These are phyloP conservation scores for Boehmeria nivea DNA, from an alignment of 306 rosid species.

Conservation along the genomic window DNA sequence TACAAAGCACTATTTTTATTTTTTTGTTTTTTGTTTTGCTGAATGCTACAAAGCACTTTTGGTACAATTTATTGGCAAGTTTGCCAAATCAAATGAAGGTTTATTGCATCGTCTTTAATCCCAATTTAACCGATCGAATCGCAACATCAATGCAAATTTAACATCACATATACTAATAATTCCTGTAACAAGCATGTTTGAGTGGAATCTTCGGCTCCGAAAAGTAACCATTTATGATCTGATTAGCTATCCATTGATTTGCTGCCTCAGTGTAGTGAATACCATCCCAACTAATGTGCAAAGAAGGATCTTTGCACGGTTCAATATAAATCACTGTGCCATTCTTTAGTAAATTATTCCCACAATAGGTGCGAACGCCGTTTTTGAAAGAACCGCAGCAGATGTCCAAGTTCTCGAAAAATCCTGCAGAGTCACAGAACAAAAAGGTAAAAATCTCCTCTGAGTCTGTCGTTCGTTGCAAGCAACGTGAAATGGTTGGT, in stretches of 20 bases:
- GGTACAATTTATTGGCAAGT: not conserved
- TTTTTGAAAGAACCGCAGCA: not conserved
- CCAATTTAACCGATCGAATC: not conserved
- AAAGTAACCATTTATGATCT: conserved; percentile 10
- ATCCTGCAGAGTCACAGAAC: not conserved
- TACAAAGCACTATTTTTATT: too few relatives aligned
- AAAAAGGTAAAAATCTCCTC: too few relatives aligned
- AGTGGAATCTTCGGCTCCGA: conserved; percentile 19
- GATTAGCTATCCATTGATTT: conserved; percentile 17
- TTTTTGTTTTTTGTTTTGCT: too few relatives aligned
- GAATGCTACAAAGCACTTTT: not conserved
- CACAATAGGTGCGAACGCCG: not conserved
- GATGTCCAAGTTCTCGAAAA: not conserved
- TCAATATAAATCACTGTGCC: conserved; percentile 21
- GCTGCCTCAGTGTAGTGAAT: conserved; percentile 33
- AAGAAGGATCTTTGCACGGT: conserved; percentile 19
- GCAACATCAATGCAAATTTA: too few relatives aligned
- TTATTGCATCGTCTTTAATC: not conserved
- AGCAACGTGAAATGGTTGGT: too few relatives aligned
- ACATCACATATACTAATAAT: not conserved
- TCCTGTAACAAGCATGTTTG: conserved; percentile 2
- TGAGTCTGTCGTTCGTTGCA: too few relatives aligned
- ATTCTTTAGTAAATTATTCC: not conserved
- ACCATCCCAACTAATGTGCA: conserved; percentile 23
- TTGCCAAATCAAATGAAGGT: not conserved